Evolutionary conservation across 352 stramenopile genomes (phyloP).

Genomic region (Pythium brachiatum): DNA sequence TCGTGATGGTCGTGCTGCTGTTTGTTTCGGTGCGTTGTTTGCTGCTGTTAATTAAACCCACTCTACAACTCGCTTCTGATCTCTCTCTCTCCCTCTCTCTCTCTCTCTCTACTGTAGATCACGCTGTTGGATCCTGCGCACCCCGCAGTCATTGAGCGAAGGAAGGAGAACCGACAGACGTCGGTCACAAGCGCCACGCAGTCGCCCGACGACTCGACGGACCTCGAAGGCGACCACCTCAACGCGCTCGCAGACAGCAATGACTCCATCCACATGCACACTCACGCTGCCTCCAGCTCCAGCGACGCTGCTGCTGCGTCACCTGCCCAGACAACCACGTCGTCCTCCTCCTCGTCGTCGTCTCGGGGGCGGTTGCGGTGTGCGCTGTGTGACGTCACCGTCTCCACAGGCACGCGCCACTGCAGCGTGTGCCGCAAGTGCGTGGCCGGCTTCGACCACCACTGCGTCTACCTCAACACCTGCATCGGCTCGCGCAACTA

Average conservation of each 20-base stretch:
- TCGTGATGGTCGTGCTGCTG: conserved; percentile 32
- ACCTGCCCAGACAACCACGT: not conserved
- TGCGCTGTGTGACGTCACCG: conserved; percentile 39
- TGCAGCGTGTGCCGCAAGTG: conserved; percentile 95
- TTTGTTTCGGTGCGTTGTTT: conserved; percentile 29
- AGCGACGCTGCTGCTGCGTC: not conserved
- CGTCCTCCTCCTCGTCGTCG: not conserved
- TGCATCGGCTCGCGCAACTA: conserved; percentile 87
- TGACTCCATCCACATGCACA: not conserved
- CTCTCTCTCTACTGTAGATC: conserved; percentile 31
- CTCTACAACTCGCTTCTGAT: conserved; percentile 2
- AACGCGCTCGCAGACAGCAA: conserved; percentile 4
- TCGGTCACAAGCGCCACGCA: conserved; percentile 12
- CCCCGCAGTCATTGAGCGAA: conserved; percentile 25
- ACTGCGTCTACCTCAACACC: conserved; percentile 95
- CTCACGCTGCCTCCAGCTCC: too few relatives aligned
- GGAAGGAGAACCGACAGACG: not conserved
- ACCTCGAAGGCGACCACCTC: conserved; percentile 3
- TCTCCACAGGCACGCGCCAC: conserved; percentile 58
- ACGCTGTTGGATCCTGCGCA: conserved; percentile 47
- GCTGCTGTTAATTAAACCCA: too few relatives aligned
- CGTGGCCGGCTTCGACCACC: conserved; percentile 92
- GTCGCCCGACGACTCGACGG: conserved; percentile 5
- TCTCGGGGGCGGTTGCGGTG: conserved; percentile 30
- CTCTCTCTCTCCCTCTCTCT: not conserved